Base-by-base conservation (phyloP, 2,329 filamentous ascomycete genomes). In the Arthrobotrys iridis region DNA sequence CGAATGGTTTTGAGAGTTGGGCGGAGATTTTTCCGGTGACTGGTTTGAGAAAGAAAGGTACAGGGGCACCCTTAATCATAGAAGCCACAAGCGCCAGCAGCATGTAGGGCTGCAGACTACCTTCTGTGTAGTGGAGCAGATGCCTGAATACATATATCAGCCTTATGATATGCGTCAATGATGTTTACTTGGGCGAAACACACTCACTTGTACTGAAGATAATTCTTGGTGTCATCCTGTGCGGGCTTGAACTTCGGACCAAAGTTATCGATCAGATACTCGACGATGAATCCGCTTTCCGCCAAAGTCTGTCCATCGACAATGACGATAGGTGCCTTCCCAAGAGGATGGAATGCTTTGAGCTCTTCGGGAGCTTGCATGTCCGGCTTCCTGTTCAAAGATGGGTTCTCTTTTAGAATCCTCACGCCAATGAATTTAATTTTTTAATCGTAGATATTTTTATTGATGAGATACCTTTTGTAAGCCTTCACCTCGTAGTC, bases 41-140 rank as follows among this genome's bases (percentile, higher is more conserved):
- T 1, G 89, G 89, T 77, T 87, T 88, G 79, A 91, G 83, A 83
- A 91, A 90, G 84, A 91, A 91, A 0, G 89, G 89, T 0, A 89
- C 85, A 0, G 87, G 85, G 0, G 86, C 83, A 20, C 83, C 83
- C 76, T 84, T 83, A 76, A 89, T 84, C 86, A 86, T 83, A 48
- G 85, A 80, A 18, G 91, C 83, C 24, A 96, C 83, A 13, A 95
- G 80, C 11, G 85, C 83, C 76, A 92, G 82, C 0, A 93, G 82
- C 77, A 95, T 81, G 52, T 88, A 84, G 0, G 88, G 87, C 90
- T 96, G 95, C 76, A 97, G 83, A 75, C 88, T 92, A 8, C 93
- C 94, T 83, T 97, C 94, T 3, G 88, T 86, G 82, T 93, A 97
- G 81, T 97, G 91, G 85, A 97, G 87, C 78, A 88, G 88, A 81